These are phyloP conservation scores for Monosporascus ibericus DNA, from an alignment of 2,329 filamentous ascomycete species.

Conservation along the genomic window DNA sequence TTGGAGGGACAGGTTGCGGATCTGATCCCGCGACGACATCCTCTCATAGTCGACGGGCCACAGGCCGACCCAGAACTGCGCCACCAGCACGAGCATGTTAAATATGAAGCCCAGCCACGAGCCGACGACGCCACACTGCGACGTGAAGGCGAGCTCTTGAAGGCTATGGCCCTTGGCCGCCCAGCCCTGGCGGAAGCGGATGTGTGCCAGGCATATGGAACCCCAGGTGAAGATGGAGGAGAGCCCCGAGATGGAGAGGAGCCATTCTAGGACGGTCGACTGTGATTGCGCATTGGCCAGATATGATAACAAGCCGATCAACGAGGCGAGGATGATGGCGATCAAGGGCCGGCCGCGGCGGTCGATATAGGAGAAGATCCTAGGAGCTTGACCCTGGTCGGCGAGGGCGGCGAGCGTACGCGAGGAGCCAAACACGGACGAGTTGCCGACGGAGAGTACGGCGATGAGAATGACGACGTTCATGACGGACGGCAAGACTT, in stretches of 20 bases:
- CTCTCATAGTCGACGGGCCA: constrained; percentile 60
- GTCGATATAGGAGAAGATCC: constrained; percentile 73
- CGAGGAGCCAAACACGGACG: constrained; percentile 84
- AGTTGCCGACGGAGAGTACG: constrained; percentile 87
- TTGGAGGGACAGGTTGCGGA: constrained; percentile 65
- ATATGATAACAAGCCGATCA: constrained; percentile 69
- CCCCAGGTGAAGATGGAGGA: constrained; percentile 75
- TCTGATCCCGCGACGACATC: constrained; percentile 39
- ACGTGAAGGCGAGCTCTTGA: constrained; percentile 72
- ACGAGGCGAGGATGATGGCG: constrained; percentile 62
- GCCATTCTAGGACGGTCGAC: constrained; percentile 67
- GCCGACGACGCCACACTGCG: constrained; percentile 71
- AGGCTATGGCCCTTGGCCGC: constrained; percentile 60
- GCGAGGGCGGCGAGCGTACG: constrained; percentile 85
- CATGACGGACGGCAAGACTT: constrained; percentile 79
- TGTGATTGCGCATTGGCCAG: constrained; percentile 61
- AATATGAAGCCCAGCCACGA: constrained; percentile 75
- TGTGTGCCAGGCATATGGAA: constrained; percentile 84
- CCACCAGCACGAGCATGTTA: constrained; percentile 69
- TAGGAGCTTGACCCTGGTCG: constrained; percentile 78
- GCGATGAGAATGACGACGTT: constrained; percentile 92
- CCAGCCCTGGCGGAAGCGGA: constrained; percentile 86
- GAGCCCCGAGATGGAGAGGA: constrained; percentile 67
- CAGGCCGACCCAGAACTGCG: constrained; percentile 84
- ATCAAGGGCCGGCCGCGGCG: constrained; percentile 72